A percentile compares a stretch with the other conserved stretches of the same genome.
Evolutionary conservation across 306 rosid species (phyloP).

Genomic region (Cicer yamashitae): DNA sequence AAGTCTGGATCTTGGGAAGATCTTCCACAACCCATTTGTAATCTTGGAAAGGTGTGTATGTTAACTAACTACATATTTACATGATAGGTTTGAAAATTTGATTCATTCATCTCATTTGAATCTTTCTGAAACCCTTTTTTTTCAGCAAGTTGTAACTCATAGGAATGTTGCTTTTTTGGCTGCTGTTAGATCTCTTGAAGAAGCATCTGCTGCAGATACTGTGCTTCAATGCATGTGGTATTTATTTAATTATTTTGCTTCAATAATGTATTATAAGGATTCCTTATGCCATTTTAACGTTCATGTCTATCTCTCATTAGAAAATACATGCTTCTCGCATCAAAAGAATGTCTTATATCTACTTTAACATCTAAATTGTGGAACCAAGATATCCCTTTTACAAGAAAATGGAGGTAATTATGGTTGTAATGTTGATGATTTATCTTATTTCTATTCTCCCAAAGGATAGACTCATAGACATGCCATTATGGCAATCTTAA

Average conservation of each 20-base stretch:
- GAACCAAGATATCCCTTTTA: not conserved
- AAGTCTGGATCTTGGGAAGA: conserved; percentile 54
- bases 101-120: not conserved
- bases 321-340: not conserved
- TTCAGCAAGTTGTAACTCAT: conserved; percentile 60
- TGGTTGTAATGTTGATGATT: not conserved
- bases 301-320: not conserved
- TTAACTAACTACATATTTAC: not conserved
- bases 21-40: conserved; percentile 56
- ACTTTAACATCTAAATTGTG: not conserved
- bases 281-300: not conserved
- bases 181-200: conserved; percentile 66
- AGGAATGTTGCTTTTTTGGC: conserved; percentile 59
- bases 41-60: conserved; percentile 66
- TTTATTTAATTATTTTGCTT: not conserved
- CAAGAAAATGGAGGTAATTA: not conserved
- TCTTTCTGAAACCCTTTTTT: conserved; percentile 23
- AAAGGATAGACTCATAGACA: not conserved
- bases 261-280: not conserved
- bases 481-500: not conserved
- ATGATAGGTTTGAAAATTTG: not conserved
- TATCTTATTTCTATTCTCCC: not conserved
- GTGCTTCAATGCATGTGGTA: conserved; percentile 76
- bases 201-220: conserved; percentile 65
- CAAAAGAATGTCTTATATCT: not conserved